Base-by-base conservation (phyloP, 768 basidiomycete species). In the Russula dissimulans region DNA sequence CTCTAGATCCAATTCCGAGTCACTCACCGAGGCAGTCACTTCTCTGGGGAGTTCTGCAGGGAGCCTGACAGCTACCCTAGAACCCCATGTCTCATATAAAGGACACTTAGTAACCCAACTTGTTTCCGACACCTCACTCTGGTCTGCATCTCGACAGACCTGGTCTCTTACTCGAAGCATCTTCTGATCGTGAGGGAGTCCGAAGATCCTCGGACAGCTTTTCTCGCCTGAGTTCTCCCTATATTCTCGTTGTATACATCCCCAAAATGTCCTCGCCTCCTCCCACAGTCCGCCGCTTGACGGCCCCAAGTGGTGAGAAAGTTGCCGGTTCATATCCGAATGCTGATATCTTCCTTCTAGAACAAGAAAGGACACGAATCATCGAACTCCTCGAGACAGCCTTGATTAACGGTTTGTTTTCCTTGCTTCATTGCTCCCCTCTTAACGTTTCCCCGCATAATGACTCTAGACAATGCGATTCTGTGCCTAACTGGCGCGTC, bases 401-500 rank as follows among this genome's bases (percentile, higher is more conserved):
- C 43, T 8, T 56, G 39, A 18, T 56, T 18, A 45, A 47, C 8
- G 54, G 54, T 56, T 7, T 14, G 14, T 36, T 15, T 38, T 17
- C 42, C 32, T 45, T 43, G 31, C 41, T 42, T 42, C 17, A 42
- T 15, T 15, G 41, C 41, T 12, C 15, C 41, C 14, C 15, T 14
- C 15, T 15, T 42, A 15, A 5, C 1, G 14, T 42, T 15, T 42
- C 14, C 32, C 36, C 44, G 32, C 42, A 4, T 36, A 5, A 10
- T 6, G n/a, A 41, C 8, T 46, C 45, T 32, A 61, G 60, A 61
- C 41, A 56, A 56, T 29, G 54, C 36, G 17, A 46, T 61, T 17
- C 26, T 34, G 15, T 56, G 55, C 54, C 2, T 61, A n/a, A 61
- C 54, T 14, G 60, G 49, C 14, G 47, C 31, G 0, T 61, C 55